phyloP scores from a whole-genome alignment of 257 asterid species.

The Scutellaria baicalensis region DNA sequence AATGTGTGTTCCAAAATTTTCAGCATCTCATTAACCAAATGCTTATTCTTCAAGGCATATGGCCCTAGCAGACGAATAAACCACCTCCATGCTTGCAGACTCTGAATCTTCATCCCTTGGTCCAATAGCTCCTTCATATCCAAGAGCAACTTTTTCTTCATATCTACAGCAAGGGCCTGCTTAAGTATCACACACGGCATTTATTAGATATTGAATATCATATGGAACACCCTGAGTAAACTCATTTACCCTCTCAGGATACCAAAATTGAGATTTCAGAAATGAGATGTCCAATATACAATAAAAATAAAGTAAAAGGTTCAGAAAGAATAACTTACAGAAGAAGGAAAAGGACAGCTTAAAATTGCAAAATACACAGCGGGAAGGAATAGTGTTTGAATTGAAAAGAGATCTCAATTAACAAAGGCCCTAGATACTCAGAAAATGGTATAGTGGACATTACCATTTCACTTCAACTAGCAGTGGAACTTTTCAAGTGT shows the following conservation, averaged over 20 bases:
- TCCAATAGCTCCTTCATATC: slow-evolving; percentile 48
- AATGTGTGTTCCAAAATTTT: slow-evolving; percentile 62
- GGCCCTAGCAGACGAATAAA: slow-evolving; percentile 68
- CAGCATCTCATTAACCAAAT: slow-evolving; percentile 67
- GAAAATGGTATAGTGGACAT: neutral
- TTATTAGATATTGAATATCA: slow-evolving; percentile 7
- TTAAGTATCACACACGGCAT: slow-evolving; percentile 10
- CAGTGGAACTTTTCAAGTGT: neutral
- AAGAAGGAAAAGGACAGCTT: neutral
- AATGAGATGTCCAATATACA: neutral
- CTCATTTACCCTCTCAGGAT: neutral
- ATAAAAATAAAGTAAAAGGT: neutral
- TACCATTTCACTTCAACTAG: neutral
- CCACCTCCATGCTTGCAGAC: slow-evolving; percentile 87
- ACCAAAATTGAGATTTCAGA: neutral
- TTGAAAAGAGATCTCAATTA: neutral
- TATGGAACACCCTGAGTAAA: neutral
- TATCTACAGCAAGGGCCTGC: slow-evolving; percentile 54
- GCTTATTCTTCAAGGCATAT: slow-evolving; percentile 43
- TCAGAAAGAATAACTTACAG: neutral
- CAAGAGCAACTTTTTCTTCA: slow-evolving; percentile 58
- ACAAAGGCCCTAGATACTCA: neutral
- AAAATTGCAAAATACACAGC: neutral
- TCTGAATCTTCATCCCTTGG: slow-evolving; percentile 61
- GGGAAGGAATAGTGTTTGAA: neutral